A percentile compares a stretch with the other conserved stretches of the same genome.
Evolutionary conservation across 306 rosid species (phyloP).

Genomic region (Cicer bijugum): DNA sequence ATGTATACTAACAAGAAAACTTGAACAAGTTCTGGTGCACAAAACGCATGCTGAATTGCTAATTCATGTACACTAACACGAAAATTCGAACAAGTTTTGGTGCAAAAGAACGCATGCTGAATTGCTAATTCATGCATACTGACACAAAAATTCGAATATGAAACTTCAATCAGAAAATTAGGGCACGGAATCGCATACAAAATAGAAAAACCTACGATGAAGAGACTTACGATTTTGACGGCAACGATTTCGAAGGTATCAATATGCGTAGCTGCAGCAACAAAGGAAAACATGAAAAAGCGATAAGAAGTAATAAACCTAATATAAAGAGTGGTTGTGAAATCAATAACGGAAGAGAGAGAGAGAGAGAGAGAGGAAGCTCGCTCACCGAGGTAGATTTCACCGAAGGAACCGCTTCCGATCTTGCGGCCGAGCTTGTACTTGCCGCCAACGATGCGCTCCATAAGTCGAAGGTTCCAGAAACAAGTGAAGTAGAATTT

Average conservation of each 20-base stretch:
- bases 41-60: constrained; percentile 25
- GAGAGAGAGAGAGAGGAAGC: no score
- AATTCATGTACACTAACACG: constrained; percentile 19
- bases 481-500: constrained; percentile 1
- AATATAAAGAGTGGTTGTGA: not conserved
- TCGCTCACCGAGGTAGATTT: constrained; percentile 78
- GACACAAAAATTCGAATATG: not conserved
- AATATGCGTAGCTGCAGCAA: constrained; percentile 76
- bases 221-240: constrained; percentile 78
- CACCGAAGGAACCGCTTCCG: constrained; percentile 98
- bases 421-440: constrained; percentile 96
- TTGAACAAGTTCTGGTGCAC: not conserved
- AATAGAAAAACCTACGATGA: not conserved
- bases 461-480: constrained; percentile 56
- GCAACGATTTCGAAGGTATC: constrained; percentile 92
- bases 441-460: constrained; percentile 81
- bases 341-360: not conserved
- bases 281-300: constrained; percentile 11
- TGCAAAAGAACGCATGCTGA: constrained; percentile 26
- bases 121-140: constrained; percentile 24
- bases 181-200: constrained; percentile 3
- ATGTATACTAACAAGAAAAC: not conserved
- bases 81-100: not conserved
- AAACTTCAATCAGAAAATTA: constrained; percentile 22
- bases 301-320: constrained; percentile 34